Evolutionary conservation across 768 basidiomycete species (phyloP), one percentile per base, ranked within the genome.

Genomic region (Mycena venus): DNA sequence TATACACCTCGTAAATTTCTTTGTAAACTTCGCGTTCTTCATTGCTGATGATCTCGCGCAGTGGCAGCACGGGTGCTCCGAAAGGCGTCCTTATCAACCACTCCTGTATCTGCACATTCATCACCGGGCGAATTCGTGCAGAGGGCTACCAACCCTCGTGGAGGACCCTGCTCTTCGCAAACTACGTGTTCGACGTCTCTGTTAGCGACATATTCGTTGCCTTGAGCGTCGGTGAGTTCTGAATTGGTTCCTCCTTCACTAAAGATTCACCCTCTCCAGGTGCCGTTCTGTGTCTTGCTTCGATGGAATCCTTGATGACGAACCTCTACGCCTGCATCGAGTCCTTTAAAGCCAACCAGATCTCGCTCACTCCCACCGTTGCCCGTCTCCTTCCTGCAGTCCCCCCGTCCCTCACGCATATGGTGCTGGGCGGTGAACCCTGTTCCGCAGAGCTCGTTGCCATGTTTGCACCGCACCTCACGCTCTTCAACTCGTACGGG

Each of bases 391-490:
- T 55, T 2, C 53, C 53, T n/a, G 17, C 53, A 8, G 38, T 61
- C 3, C 59, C 59, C 23, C 59, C 59, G 9, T 61, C 40, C 29
- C 61, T 63, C 44, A 63, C 38, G 23, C 61, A 63, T 14, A 63
- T 42, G 61, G 61, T 49, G 15, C 61, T 63, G 3, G 61, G 40
- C 61, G 61, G 61, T 4, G 61, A 63, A 44, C 40, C 61, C 3
- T 63, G 61, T 34, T 32, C 38, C n/a, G 59, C 34, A 9, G 59
- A 61, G 38, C 59, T 61, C 29, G 59, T 61, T 32, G 59, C 59
- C 34, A 61, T 36, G 32, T 61, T 61, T 32, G 38, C 34, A 7
- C 59, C 59, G 19, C 59, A 63, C 40, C 38, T 63, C 23, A 63
- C 38, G 4, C 56, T 59, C 31, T 59, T 59, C 56, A 34, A 59